A percentile compares a stretch with the other conserved stretches of the same genome.
These are phyloP conservation scores for Sequoiadendron giganteum DNA, from an alignment of 75 land plant species.

Conservation along the genomic window DNA sequence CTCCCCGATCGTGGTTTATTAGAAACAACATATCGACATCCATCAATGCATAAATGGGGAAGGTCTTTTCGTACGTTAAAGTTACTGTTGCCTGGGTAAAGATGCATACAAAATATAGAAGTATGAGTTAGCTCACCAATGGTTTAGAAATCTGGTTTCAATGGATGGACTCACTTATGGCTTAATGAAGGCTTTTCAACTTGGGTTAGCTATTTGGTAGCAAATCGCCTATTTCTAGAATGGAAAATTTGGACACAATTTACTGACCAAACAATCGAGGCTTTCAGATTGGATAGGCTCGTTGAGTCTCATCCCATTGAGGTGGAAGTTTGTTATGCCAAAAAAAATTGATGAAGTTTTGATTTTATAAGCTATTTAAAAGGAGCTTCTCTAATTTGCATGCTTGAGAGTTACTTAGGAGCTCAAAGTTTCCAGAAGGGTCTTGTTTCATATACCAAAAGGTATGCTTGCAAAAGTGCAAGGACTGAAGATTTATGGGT, in stretches of 20 bases:
- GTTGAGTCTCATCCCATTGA: conserved; percentile 96
- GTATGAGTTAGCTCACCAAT: conserved; percentile 97
- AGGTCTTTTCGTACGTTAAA: too few relatives aligned
- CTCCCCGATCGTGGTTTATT: too few relatives aligned
- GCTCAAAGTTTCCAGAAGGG: conserved; percentile 83
- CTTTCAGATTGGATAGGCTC: conserved; percentile 81
- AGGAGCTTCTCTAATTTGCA: conserved; percentile 94
- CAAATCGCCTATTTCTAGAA: conserved; percentile 83
- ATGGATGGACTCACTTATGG: conserved; percentile 99
- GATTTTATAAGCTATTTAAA: conserved; percentile 96
- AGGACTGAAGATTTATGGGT: conserved; percentile 93
- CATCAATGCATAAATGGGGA: too few relatives aligned
- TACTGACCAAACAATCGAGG: conserved; percentile 61
- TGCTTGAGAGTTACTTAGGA: conserved; percentile 90
- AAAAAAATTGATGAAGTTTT: conserved; percentile 89
- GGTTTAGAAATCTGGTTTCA: conserved; percentile 99
- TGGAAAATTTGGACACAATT: conserved; percentile 99
- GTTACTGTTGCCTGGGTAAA: too few relatives aligned
- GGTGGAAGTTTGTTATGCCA: conserved; percentile 87
- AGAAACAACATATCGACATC: too few relatives aligned
- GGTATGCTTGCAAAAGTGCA: conserved; percentile 82
- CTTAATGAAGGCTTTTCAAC: conserved; percentile 99
- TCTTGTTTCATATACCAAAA: conserved; percentile 80
- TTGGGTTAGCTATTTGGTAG: conserved; percentile 95
- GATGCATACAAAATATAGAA: too few relatives aligned